Evolutionary conservation across 2,329 filamentous ascomycete genomes (phyloP).

Genomic region (Epichloe sylvatica): DNA sequence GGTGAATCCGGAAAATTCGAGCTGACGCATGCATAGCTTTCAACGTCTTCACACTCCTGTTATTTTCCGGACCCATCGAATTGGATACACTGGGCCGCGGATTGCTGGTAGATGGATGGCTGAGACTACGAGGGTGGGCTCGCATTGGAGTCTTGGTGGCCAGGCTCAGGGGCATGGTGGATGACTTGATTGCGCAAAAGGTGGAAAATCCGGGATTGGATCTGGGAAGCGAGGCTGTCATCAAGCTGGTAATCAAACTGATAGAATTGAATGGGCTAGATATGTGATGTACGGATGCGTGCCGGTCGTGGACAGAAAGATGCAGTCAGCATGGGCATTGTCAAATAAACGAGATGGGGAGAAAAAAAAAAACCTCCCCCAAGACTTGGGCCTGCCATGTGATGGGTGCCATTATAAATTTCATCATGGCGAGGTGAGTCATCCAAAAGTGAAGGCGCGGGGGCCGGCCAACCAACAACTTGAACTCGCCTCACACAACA

Average conservation of each 20-base stretch:
- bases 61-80: slow-evolving; percentile 75
- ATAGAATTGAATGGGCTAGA: slow-evolving; percentile 86
- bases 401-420: too few species aligned
- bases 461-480: background rate
- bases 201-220: slow-evolving; percentile 59
- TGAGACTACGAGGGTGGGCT: slow-evolving; percentile 78
- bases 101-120: slow-evolving; percentile 82
- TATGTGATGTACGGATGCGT: slow-evolving; percentile 23
- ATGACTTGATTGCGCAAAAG: slow-evolving; percentile 67
- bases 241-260: slow-evolving; percentile 63
- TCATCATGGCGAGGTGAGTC: too few species aligned
- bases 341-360: background rate
- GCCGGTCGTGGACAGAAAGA: background rate
- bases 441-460: background rate
- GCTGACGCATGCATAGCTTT: slow-evolving; percentile 42
- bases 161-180: slow-evolving; percentile 70
- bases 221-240: slow-evolving; percentile 48
- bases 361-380: background rate
- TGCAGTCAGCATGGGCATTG: background rate
- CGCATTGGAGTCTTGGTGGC: slow-evolving; percentile 83
- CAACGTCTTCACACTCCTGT: slow-evolving; percentile 73
- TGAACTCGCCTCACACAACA: background rate
- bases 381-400: too few species aligned
- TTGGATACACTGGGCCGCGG: slow-evolving; percentile 81
- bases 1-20: too few species aligned